phyloP scores from a whole-genome alignment of 345 rosid genomes.

The Bruguiera parviflora region DNA sequence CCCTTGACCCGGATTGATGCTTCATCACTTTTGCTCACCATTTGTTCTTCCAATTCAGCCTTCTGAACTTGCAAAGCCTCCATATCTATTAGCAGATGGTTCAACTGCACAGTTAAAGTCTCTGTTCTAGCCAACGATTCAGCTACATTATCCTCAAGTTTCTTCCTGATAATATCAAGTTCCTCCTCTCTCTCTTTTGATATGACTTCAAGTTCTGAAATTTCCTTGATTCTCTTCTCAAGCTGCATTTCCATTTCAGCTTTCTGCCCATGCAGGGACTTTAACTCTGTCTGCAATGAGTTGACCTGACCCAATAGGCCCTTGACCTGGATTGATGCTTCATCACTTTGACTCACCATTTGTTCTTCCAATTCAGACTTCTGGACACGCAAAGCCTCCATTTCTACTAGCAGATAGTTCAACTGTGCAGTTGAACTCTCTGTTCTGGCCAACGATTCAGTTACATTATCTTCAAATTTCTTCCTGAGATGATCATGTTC shows the following conservation, averaged over 20 bases:
- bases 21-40: too few relatives aligned
- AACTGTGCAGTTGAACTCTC: constrained; percentile 34
- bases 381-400: constrained; percentile 37
- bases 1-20: too few relatives aligned
- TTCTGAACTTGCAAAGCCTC: constrained; percentile 34
- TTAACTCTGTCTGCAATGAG: neutral
- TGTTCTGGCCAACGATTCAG: constrained; percentile 37
- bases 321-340: neutral
- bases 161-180: constrained; percentile 27
- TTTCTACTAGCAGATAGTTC: constrained; percentile 42
- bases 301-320: neutral
- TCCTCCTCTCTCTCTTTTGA: constrained; percentile 45
- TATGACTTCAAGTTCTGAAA: neutral
- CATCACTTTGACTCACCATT: neutral
- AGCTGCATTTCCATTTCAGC: neutral
- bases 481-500: neutral
- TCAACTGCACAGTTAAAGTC: constrained; percentile 33
- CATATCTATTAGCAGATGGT: constrained; percentile 44
- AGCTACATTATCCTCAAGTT: constrained; percentile 44
- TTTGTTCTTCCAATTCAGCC: constrained; percentile 4
- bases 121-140: constrained; percentile 39
- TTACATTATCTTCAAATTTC: constrained; percentile 44
- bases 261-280: neutral
- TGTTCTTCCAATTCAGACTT: constrained; percentile 16
- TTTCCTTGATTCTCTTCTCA: neutral